Base-by-base conservation (phyloP, 257 asterid genomes). In the Petunia secreta region DNA sequence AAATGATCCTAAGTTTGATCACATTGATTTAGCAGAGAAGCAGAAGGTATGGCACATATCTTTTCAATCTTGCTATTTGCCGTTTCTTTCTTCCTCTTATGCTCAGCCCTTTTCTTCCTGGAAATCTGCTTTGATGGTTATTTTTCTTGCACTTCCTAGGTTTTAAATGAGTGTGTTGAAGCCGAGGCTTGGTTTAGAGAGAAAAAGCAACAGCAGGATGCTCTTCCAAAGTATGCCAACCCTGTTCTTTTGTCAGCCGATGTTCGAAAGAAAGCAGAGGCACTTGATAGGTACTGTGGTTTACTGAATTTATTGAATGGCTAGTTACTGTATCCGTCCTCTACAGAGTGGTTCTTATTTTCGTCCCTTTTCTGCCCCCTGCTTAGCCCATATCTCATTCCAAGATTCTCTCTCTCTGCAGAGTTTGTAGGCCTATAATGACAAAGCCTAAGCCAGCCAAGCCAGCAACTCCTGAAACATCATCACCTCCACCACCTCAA, bases 121-220 rank as follows among this genome's bases (percentile, higher is more conserved):
- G 36, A n/a, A 50, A 5, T 2, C 13, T 36, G 3, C 16, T 50
- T 50, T 73, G 77, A 13, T 73, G 62, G 13, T 6, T 73, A 73
- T 34, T 73, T 73, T 62, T 50, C 14, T 10, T 73, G 46, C 36
- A 50, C 62, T 54, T 55, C 38, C 89, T 13, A 95, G 98, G 99
- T 95, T 74, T 16, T 92, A 85, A 90, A 79, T 34, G 99, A 92
- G 81, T 95, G 99, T 43, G 89, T 91, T 75, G 94, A 89, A 84
- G 96, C 97, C 2, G 99, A 95, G 80, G 95, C 87, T 65, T 95
- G 99, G 99, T 75, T 93, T 74, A 92, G 96, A 77, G 97, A 93
- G 90, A 93, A 86, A 83, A 90, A 63, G 85, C 96, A 87, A 79
- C 97, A 85, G 63, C 98, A 95, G 80, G 99, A 93, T 81, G 67